Evolutionary conservation across 2,329 filamentous ascomycete species (phyloP).

Genomic region (Ascochyta fabae): DNA sequence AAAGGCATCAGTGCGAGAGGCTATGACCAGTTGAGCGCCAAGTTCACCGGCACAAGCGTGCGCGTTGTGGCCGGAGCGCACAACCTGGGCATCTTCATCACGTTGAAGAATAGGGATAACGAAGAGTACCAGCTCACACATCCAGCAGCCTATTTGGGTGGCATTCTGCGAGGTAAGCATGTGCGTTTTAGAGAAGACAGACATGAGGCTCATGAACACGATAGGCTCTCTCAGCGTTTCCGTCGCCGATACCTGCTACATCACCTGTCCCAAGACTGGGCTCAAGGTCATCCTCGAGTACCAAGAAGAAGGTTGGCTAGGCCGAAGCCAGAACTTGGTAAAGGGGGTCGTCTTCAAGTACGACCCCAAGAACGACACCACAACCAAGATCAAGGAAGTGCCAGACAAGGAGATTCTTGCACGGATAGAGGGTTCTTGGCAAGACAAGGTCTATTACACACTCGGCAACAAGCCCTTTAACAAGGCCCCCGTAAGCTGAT

Average conservation of each 20-base stretch:
- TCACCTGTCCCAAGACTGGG: conserved; percentile 87
- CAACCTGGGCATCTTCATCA: conserved; percentile 96
- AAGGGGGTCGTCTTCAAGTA: conserved; percentile 91
- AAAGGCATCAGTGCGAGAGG: conserved; percentile 87
- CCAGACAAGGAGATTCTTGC: conserved; percentile 83
- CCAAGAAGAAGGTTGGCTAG: conserved; percentile 92
- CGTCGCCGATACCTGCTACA: conserved; percentile 86
- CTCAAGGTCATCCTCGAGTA: conserved; percentile 94
- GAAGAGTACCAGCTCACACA: conserved; percentile 97
- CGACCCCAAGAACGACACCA: conserved; percentile 83
- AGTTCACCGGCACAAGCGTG: conserved; percentile 95
- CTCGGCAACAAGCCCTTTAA: conserved; percentile 54
- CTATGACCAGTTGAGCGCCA: conserved; percentile 95
- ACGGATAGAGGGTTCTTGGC: conserved; percentile 85
- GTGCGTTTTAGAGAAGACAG: not conserved
- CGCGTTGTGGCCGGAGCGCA: conserved; percentile 90
- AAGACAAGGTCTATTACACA: conserved; percentile 70
- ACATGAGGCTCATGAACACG: conserved; percentile 15
- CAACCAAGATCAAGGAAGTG: conserved; percentile 81
- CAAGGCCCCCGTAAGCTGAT: conserved; percentile 62
- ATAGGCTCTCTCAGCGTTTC: conserved; percentile 80
- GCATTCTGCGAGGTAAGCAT: conserved; percentile 72
- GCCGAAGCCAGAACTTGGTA: conserved; percentile 88
- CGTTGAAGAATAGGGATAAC: conserved; percentile 75
- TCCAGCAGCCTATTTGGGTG: conserved; percentile 89